These are phyloP conservation scores for Phytophthora sansomeana DNA, from an alignment of 352 stramenopile genomes.

Conservation along the genomic window DNA sequence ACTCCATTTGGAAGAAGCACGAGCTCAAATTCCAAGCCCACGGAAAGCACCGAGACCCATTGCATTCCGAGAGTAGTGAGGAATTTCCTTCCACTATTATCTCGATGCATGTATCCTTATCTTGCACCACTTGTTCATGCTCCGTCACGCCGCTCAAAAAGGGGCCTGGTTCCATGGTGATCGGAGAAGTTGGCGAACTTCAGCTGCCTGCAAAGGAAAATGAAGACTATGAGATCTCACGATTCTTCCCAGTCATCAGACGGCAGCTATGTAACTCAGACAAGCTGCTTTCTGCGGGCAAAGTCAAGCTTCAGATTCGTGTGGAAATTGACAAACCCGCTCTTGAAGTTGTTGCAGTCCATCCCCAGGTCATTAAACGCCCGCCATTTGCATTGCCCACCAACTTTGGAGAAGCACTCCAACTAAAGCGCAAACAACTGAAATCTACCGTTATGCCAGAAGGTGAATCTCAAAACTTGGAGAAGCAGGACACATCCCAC, in stretches of 20 bases:
- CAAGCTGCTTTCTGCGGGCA: slow-evolving; percentile 32
- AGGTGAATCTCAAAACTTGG: slow-evolving; percentile 15
- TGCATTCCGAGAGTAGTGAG: not conserved
- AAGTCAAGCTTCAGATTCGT: slow-evolving; percentile 46
- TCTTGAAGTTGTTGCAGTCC: slow-evolving; percentile 4
- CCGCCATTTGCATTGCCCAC: slow-evolving; percentile 18
- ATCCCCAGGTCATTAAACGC: slow-evolving; percentile 10
- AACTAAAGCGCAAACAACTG: slow-evolving; percentile 53
- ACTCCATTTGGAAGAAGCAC: slow-evolving; percentile 44
- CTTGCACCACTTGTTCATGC: slow-evolving; percentile 17
- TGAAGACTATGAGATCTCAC: slow-evolving; percentile 35
- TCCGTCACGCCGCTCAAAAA: not conserved
- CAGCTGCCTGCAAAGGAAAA: slow-evolving; percentile 24
- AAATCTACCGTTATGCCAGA: slow-evolving; percentile 42
- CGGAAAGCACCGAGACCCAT: not conserved
- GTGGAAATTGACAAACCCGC: slow-evolving; percentile 31
- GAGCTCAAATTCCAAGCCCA: slow-evolving; percentile 25
- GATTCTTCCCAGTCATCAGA: slow-evolving; percentile 43
- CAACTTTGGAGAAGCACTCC: slow-evolving; percentile 45
- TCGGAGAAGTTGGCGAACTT: slow-evolving; percentile 42
- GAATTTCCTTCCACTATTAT: slow-evolving; percentile 14
- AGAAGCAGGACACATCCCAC: slow-evolving; percentile 5
- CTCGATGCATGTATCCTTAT: slow-evolving; percentile 25
- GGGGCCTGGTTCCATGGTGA: not conserved
- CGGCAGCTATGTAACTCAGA: slow-evolving; percentile 2